Base-by-base conservation (phyloP, 208 protist genomes). In the Acanthamoeba sp. region DNA sequence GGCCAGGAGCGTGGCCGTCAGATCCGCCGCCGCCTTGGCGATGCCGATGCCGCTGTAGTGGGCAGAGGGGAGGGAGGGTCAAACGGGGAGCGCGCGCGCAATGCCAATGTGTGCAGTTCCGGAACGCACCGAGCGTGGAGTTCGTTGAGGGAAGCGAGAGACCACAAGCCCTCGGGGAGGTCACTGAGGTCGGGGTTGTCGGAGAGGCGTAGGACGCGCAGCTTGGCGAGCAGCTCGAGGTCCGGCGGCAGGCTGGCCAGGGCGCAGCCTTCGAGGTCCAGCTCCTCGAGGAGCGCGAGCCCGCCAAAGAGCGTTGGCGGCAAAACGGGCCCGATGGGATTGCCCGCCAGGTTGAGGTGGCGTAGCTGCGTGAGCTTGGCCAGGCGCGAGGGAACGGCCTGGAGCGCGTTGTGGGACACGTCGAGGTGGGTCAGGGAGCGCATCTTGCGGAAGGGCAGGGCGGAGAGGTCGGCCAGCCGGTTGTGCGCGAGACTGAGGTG, bases 401-500 rank as follows among this genome's bases (percentile, higher is more conserved):
- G 4, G 1, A 85, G 48, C 2, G 1, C 1, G 29, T 85, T 85
- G 48, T 85, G 45, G 18, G 76, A 85, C 6, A 57, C 12, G 42
- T 85, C 45, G 76, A 85, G 76, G 48, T 57, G 76, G 18, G 36
- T 59, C 32, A 57, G 45, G n/a, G 2, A 14, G 42, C 42, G 76
- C 4, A 57, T 0, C 24, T 29, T 2, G 48, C n/a, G 76, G 45
- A 2, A 85, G 29, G 76, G 76, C 24, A 57, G 76, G 0, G 76
- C 38, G 27, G 76, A 57, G 3, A 85, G 29, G 48, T 20, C 12
- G 22, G 1, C 0, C 5, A 91, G 52, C 5, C 24, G 29, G 55
- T 91, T 91, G 57, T 71, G 84, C 20, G 84, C 62, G 55, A 91
- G 84, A 29, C 62, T 24, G 80, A 88, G 80, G 36, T 64, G 45